phyloP scores from a whole-genome alignment of 1,284 basidiomycete species.

The Cryptococcus hybrid region DNA sequence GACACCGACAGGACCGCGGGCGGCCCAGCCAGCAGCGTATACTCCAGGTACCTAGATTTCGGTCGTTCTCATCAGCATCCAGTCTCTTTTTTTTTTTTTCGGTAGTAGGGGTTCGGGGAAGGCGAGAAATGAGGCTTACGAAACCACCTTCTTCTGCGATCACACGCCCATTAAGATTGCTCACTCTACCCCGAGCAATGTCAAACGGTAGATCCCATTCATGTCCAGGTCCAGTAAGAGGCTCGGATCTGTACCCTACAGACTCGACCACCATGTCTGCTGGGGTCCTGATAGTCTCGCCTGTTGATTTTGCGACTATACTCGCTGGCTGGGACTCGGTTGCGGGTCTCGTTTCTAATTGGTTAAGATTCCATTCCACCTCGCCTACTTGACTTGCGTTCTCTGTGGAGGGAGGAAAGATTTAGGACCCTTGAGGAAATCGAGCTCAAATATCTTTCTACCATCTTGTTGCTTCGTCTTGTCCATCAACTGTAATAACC shows the following conservation, averaged over 20 bases:
- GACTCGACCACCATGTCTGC: constrained; percentile 84
- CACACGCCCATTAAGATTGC: constrained; percentile 48
- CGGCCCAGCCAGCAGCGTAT: constrained; percentile 95
- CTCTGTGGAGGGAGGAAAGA: constrained; percentile 49
- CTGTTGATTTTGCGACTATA: constrained; percentile 62
- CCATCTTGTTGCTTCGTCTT: constrained; percentile 20
- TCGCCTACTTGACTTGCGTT: constrained; percentile 35
- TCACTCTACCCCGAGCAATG: constrained; percentile 37
- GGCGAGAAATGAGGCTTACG: constrained; percentile 23
- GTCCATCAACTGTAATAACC: constrained; percentile 53
- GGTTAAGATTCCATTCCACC: constrained; percentile 44
- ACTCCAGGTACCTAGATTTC: constrained; percentile 57
- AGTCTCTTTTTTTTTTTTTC: not conserved
- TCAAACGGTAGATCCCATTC: constrained; percentile 51
- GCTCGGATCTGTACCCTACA: constrained; percentile 80
- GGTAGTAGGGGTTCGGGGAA: not conserved
- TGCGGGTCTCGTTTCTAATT: constrained; percentile 1
- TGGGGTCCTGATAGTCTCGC: constrained; percentile 55
- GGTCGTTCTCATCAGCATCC: too few species aligned
- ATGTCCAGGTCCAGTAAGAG: constrained; percentile 41
- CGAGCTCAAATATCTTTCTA: constrained; percentile 70
- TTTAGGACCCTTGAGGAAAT: constrained; percentile 73
- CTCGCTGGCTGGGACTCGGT: constrained; percentile 15
- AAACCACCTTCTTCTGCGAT: constrained; percentile 32
- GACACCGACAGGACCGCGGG: constrained; percentile 87